Base-by-base conservation (phyloP, 2,329 filamentous ascomycete genomes). In the Cordyceps javanica region DNA sequence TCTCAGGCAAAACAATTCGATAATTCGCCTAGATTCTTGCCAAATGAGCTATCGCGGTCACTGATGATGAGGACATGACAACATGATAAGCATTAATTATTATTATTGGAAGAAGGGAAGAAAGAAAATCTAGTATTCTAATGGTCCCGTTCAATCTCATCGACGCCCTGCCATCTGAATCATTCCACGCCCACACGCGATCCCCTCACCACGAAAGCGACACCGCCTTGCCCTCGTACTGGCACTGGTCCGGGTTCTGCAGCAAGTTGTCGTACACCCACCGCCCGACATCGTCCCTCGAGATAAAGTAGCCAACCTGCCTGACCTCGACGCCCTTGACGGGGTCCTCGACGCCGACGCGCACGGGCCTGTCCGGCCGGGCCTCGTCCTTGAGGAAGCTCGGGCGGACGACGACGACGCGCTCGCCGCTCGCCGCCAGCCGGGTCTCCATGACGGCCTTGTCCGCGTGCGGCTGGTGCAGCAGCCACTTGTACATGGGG, bases 391-490 rank as follows among this genome's bases (percentile, higher is more conserved):
- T 60, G 44, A 78, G 60, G 30, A 77, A 46, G 49, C 72, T 75
- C 2, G 70, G 70, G 0, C 75, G 65, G 5, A 76, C 66, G 16
- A 76, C 51, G n/a, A 69, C 69, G 55, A 68, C 75, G n/a, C 62
- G 59, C 59, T 75, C 72, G 5, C 60, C 66, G 46, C 65, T 66
- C 2, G 36, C 64, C 0, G 39, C 50, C 6, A 76, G 45, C 5
- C 16, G 41, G 28, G 62, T 49, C 66, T 82, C 79, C 76, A 80
- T 78, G 25, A 64, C 68, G 50, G 64, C 66, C 69, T 82, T 82
- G 61, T 82, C 80, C 10, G 55, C 65, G 62, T 79, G 78, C 11
- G 79, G 74, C 28, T 69, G 68, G 38, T 63, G 62, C 4, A 81
- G 66, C 38, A 75, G 55, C 50, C 68, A 60, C 9, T 71, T 66